Base-by-base conservation (phyloP, 2,329 filamentous ascomycete genomes). In the Remersonia thermophila region DNA sequence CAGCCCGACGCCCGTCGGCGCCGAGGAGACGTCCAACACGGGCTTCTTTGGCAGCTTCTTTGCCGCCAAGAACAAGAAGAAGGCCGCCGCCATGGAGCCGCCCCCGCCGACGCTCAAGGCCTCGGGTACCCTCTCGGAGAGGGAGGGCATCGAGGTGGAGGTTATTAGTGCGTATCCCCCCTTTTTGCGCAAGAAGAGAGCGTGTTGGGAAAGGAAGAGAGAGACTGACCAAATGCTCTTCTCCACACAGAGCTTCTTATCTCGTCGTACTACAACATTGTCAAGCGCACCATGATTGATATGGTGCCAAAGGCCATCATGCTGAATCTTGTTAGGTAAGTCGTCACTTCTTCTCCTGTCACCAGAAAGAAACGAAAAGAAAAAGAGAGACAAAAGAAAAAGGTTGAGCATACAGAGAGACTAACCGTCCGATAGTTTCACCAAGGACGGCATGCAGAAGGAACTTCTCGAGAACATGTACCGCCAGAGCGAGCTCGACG, bases 291-390 rank as follows among this genome's bases (percentile, higher is more conserved):
- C 42, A 93, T 98, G 86, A 95, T 96, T 48, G 91, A 98, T 55
- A 98, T 98, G 91, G 91, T 98, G 5, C 91, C 91, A 49, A 98
- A 98, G 66, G 91, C 91, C 28, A 93, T 98, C 56, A 98, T 98
- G 91, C 73, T 96, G 48, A 95, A 74, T 51, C 80, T 98, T 31
- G 91, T 98, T 35, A 80, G 89, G 82, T 94, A 77, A 58, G 85
- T 78, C 20, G 33, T 18, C 9, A 13, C 26, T 35, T 23, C n/a
- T 10, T 2, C 13, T 25, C 13, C 16, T n/a, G n/a, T n/a, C n/a
- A n/a, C n/a, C n/a, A n/a, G n/a, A n/a, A n/a, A n/a, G n/a, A n/a
- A n/a, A n/a, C n/a, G n/a, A n/a, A n/a, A n/a, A n/a, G n/a, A n/a
- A n/a, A n/a, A n/a, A n/a, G n/a, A n/a, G n/a, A n/a, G n/a, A n/a